Evolutionary conservation across 2,329 filamentous ascomycete genomes (phyloP).

Genomic region (Madurella fahalii): DNA sequence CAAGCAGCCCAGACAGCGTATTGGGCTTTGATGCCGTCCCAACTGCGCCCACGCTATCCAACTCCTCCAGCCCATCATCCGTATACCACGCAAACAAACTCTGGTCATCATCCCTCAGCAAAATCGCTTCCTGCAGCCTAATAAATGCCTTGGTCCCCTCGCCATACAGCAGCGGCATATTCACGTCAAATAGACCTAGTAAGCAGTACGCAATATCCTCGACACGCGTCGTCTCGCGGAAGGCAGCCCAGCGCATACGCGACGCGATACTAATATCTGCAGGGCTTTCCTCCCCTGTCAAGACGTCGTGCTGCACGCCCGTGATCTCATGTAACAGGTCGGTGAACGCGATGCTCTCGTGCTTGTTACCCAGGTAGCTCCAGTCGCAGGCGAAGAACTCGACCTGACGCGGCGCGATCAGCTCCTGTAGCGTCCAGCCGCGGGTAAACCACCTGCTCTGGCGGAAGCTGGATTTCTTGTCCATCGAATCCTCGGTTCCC

Average conservation of each 20-base stretch:
- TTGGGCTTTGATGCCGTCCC: background rate
- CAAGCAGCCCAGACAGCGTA: background rate
- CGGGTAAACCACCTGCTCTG: constrained; percentile 1
- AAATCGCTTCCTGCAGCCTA: background rate
- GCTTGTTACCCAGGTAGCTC: background rate
- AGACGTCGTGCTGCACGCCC: background rate
- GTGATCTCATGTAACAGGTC: background rate
- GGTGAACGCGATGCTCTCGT: background rate
- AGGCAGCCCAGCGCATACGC: background rate
- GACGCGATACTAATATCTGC: background rate
- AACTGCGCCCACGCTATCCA: background rate
- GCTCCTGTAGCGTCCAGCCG: constrained; percentile 11
- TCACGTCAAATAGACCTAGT: constrained; percentile 4
- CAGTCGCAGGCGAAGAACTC: constrained; percentile 1
- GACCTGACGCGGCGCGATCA: background rate
- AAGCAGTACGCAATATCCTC: constrained; percentile 11
- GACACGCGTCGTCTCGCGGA: background rate
- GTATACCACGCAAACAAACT: background rate
- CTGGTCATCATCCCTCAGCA: background rate
- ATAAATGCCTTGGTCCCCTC: constrained; percentile 5
- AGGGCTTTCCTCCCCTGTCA: background rate
- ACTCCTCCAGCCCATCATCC: background rate
- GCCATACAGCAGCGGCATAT: constrained; percentile 4
- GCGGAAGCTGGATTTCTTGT: background rate
- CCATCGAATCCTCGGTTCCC: background rate